Percentiles rank a stretch among this genome's conserved stretches.
Evolutionary conservation across 345 rosid genomes (phyloP).

Genomic region (Pistacia integerrima): DNA sequence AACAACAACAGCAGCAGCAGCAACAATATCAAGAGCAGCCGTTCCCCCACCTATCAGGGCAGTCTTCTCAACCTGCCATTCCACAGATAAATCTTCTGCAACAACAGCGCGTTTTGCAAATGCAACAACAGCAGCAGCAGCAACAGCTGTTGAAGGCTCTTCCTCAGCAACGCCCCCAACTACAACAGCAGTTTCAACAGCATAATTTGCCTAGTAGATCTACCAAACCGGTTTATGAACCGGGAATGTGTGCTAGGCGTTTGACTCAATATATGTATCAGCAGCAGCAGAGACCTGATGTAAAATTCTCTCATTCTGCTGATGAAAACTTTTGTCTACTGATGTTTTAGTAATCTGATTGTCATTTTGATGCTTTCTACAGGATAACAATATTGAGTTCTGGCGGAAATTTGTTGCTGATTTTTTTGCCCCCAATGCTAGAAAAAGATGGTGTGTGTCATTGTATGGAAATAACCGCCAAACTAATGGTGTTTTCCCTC

Average conservation of each 20-base stretch:
- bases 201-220: slow-evolving; percentile 74
- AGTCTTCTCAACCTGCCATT: slow-evolving; percentile 70
- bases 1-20: slow-evolving; percentile 44
- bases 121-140: slow-evolving; percentile 76
- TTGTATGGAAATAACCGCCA: slow-evolving; percentile 97
- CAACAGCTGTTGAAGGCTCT: slow-evolving; percentile 83
- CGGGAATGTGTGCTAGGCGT: slow-evolving; percentile 96
- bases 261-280: slow-evolving; percentile 87
- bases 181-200: slow-evolving; percentile 78
- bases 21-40: slow-evolving; percentile 57
- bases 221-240: slow-evolving; percentile 74
- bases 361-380: slow-evolving; percentile 21
- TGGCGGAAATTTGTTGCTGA: slow-evolving; percentile 97
- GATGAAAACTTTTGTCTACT: not conserved
- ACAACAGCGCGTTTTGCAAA: slow-evolving; percentile 77
- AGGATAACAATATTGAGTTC: slow-evolving; percentile 96
- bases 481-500: slow-evolving; percentile 94
- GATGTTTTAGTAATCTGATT: not conserved
- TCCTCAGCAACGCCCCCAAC: slow-evolving; percentile 80
- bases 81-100: slow-evolving; percentile 68
- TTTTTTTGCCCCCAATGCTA: slow-evolving; percentile 90
- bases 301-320: slow-evolving; percentile 34
- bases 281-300: slow-evolving; percentile 95
- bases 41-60: slow-evolving; percentile 77
- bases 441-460: slow-evolving; percentile 97